A percentile compares a stretch with the other conserved stretches of the same genome.
phyloP scores from a whole-genome alignment of 1,284 basidiomycete species.

The Cryptococcus hybrid region DNA sequence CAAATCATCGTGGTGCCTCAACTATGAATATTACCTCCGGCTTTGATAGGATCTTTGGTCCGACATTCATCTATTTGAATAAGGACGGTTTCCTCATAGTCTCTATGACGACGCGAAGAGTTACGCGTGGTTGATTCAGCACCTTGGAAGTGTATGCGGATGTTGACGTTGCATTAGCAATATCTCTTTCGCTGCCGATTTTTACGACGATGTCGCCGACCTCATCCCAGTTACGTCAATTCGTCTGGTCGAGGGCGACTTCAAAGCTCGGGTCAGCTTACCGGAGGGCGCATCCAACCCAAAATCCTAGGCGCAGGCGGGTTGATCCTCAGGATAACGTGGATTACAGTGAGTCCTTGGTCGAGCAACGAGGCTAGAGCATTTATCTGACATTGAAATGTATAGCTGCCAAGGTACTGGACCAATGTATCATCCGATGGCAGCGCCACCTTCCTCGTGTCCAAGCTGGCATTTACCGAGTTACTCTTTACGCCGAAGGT shows the following conservation, averaged over 20 bases:
- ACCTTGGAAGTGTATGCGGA: no score
- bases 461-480: conserved; percentile 34
- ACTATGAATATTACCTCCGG: conserved; percentile 34
- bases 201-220: conserved; percentile 37
- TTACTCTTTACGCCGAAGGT: conserved; percentile 40
- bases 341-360: conserved; percentile 3
- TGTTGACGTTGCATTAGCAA: neutral
- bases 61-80: conserved; percentile 21
- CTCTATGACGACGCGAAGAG: conserved; percentile 9
- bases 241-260: conserved; percentile 23
- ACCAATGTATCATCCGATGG: conserved; percentile 24
- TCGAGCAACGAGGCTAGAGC: no score
- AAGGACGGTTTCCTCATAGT: conserved; percentile 2
- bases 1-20: conserved; percentile 36
- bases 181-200: conserved; percentile 24
- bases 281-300: conserved; percentile 23
- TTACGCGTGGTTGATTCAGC: neutral
- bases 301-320: conserved; percentile 30
- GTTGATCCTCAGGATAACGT: conserved; percentile 36
- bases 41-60: conserved; percentile 39
- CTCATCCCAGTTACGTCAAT: conserved; percentile 25
- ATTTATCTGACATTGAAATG: neutral
- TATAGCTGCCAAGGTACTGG: conserved; percentile 29
- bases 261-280: conserved; percentile 19
- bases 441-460: conserved; percentile 21